These are phyloP conservation scores for Paraphoma chrysanthemicola DNA, from an alignment of 2,329 filamentous ascomycete species.

Conservation along the genomic window DNA sequence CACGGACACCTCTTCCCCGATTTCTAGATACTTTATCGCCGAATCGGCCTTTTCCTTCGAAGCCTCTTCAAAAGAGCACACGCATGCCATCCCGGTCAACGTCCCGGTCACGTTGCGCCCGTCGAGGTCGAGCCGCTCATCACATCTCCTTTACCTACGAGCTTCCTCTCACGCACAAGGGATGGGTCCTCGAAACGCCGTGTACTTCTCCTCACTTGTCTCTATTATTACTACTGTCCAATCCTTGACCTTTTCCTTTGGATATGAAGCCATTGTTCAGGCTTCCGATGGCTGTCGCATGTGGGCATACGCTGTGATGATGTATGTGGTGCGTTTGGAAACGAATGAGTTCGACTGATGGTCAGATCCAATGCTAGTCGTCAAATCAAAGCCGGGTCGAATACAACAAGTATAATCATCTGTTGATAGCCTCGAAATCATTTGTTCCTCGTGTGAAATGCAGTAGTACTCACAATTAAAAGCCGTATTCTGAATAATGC, in stretches of 20 bases:
- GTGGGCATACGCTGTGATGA: conserved; percentile 46
- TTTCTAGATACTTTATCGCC: conserved; percentile 28
- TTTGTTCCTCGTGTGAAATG: no score
- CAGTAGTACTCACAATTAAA: no score
- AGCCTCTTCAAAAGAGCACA: conserved; percentile 2
- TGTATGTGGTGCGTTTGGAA: conserved; percentile 45
- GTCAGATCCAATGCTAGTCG: conserved; percentile 34
- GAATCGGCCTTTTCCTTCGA: conserved; percentile 6
- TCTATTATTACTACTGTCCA: conserved; percentile 7
- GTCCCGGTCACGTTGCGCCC: conserved; percentile 11
- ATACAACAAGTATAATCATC: neutral
- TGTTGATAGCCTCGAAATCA: no score
- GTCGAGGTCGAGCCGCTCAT: conserved; percentile 11
- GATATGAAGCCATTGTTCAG: conserved; percentile 11
- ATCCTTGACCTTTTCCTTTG: conserved; percentile 12
- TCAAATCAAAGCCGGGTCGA: neutral
- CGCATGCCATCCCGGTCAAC: conserved; percentile 17
- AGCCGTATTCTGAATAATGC: no score
- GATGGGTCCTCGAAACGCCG: conserved; percentile 6
- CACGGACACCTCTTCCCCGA: conserved; percentile 44
- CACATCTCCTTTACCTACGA: conserved; percentile 1
- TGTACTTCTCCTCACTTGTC: conserved; percentile 20
- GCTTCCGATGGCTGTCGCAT: conserved; percentile 1
- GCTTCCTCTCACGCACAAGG: conserved; percentile 3
- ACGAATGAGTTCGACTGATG: conserved; percentile 24